phyloP scores from a whole-genome alignment of 352 stramenopile species.

The Pythium brassicae region DNA sequence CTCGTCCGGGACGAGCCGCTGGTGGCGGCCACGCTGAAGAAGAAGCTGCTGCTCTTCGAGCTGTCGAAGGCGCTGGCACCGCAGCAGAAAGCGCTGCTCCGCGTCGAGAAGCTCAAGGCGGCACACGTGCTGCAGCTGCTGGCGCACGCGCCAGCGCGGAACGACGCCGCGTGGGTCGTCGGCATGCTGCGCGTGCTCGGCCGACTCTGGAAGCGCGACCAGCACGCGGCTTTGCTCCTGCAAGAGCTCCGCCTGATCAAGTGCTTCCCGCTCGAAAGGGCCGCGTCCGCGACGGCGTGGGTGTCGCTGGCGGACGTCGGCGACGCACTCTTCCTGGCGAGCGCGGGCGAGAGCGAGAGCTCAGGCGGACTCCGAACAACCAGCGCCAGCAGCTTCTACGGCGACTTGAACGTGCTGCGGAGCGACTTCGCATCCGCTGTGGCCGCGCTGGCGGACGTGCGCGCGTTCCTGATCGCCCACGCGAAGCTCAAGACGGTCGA shows the following conservation, averaged over 20 bases:
- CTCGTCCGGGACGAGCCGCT: slow-evolving; percentile 14
- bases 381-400: slow-evolving; percentile 29
- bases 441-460: slow-evolving; percentile 21
- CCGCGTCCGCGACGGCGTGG: slow-evolving; percentile 19
- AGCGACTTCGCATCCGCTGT: slow-evolving; percentile 32
- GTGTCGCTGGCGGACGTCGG: slow-evolving; percentile 38
- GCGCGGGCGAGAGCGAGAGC: background rate
- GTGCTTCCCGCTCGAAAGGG: slow-evolving; percentile 56
- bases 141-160: slow-evolving; percentile 24
- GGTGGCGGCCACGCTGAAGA: slow-evolving; percentile 33
- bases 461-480: slow-evolving; percentile 46
- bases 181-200: slow-evolving; percentile 42
- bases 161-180: slow-evolving; percentile 33
- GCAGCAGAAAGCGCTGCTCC: slow-evolving; percentile 52
- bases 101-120: slow-evolving; percentile 57
- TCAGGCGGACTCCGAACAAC: background rate
- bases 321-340: slow-evolving; percentile 26
- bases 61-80: slow-evolving; percentile 33
- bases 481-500: slow-evolving; percentile 58
- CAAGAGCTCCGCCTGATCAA: slow-evolving; percentile 69
- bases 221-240: slow-evolving; percentile 34
- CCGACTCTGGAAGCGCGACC: slow-evolving; percentile 57
- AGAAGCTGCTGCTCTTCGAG: slow-evolving; percentile 42
- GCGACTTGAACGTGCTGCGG: slow-evolving; percentile 35
- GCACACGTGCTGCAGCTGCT: slow-evolving; percentile 64